These are phyloP conservation scores for Inonotus hispidus DNA, from an alignment of 1,284 basidiomycete species.

Conservation along the genomic window DNA sequence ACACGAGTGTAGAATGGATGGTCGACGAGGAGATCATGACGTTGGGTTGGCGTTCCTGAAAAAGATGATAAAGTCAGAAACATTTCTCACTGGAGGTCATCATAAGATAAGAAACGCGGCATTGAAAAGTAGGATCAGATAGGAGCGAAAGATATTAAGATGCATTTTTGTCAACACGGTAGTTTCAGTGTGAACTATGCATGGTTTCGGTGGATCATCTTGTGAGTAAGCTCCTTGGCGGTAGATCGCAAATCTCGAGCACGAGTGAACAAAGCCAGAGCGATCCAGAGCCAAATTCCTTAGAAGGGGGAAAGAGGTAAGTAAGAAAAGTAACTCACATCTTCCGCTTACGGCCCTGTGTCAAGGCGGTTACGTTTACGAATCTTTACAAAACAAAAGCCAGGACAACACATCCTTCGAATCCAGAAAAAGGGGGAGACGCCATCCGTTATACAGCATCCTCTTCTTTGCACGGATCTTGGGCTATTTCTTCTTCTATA, in stretches of 20 bases:
- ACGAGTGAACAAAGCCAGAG: not conserved
- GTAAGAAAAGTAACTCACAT: constrained; percentile 64
- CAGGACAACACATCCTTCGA: constrained; percentile 12
- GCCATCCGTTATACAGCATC: constrained; percentile 92
- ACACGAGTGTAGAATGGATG: not conserved
- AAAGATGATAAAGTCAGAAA: constrained; percentile 22
- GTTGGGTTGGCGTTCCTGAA: constrained; percentile 79
- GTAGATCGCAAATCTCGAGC: too few relatives aligned
- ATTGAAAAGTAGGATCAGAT: constrained; percentile 72
- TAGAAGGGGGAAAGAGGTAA: constrained; percentile 11
- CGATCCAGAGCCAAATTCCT: not conserved
- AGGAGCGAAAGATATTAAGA: constrained; percentile 89
- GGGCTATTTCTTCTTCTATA: constrained; percentile 96
- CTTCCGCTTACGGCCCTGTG: constrained; percentile 89
- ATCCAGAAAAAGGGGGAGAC: constrained; percentile 29
- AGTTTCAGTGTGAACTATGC: constrained; percentile 93
- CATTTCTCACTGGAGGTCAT: not conserved
- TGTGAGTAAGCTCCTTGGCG: constrained; percentile 1
- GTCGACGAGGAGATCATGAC: constrained; percentile 46
- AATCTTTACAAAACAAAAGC: constrained; percentile 47
- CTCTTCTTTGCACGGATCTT: constrained; percentile 98
- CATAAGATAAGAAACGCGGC: constrained; percentile 33
- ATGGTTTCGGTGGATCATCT: constrained; percentile 65
- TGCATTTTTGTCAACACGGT: constrained; percentile 73
- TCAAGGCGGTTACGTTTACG: constrained; percentile 87